These are phyloP conservation scores for Lipomyces orientalis DNA, from an alignment of 805 yeast species.

Conservation along the genomic window DNA sequence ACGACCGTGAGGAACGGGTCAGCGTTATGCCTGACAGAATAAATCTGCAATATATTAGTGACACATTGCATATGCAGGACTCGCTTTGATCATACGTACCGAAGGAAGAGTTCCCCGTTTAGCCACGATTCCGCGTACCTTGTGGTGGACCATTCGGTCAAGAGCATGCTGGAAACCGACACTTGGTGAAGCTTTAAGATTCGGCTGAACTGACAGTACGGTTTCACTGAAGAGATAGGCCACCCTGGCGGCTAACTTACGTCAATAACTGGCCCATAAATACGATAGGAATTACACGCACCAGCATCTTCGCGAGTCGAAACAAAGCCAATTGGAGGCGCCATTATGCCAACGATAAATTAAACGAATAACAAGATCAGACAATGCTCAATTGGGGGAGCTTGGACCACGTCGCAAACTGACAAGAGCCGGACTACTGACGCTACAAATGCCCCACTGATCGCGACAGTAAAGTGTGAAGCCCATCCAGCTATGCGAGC, in stretches of 20 bases:
- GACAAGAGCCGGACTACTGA: not conserved
- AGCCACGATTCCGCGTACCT: constrained; percentile 33
- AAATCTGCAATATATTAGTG: constrained; percentile 15
- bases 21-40: constrained; percentile 50
- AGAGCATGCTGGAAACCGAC: constrained; percentile 31
- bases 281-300: constrained; percentile 10
- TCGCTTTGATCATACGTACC: constrained; percentile 8
- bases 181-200: constrained; percentile 13
- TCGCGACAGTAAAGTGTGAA: not conserved
- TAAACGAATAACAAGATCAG: not conserved
- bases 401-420: not conserved
- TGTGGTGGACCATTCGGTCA: constrained; percentile 20
- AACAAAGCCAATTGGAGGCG: constrained; percentile 29
- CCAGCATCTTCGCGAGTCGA: constrained; percentile 34
- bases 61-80: not conserved
- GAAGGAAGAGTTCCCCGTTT: constrained; percentile 28
- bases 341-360: constrained; percentile 10
- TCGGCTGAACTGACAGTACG: constrained; percentile 34
- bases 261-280: not conserved
- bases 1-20: constrained; percentile 60
- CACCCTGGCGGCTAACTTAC: constrained; percentile 30
- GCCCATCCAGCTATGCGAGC: not conserved
- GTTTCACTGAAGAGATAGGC: constrained; percentile 35
- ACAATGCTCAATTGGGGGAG: not conserved
- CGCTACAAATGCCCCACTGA: not conserved